phyloP scores from a whole-genome alignment of 2,329 filamentous ascomycete species.

The Arthrobotrys entomopaga region DNA sequence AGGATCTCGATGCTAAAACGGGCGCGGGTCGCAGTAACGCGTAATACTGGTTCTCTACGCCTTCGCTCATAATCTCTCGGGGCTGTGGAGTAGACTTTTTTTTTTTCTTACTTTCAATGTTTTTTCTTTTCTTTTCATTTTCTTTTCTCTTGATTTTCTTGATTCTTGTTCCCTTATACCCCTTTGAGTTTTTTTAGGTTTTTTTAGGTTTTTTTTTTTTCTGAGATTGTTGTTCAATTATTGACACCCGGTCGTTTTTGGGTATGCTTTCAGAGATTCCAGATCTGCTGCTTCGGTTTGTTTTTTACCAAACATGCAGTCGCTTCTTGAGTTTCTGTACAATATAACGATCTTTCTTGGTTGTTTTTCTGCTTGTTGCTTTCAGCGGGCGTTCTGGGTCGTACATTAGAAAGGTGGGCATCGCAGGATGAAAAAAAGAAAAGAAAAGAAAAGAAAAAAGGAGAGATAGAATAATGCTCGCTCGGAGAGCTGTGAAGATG shows the following conservation, averaged over 20 bases:
- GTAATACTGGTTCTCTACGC: conserved; percentile 7
- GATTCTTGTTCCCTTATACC: conserved; percentile 26
- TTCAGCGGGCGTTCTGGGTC: conserved; percentile 30
- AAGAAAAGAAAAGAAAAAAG: background rate
- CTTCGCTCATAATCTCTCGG: conserved; percentile 15
- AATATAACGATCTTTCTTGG: background rate
- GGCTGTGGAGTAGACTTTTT: background rate
- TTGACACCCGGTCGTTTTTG: background rate
- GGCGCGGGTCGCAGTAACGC: background rate
- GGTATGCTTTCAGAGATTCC: background rate
- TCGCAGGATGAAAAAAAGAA: background rate
- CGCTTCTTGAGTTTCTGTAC: conserved; percentile 1
- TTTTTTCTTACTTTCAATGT: background rate
- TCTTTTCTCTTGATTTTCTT: background rate
- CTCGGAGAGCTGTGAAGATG: background rate
- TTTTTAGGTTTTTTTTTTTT: background rate
- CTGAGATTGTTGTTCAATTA: background rate
- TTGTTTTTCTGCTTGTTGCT: background rate
- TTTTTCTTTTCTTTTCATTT: background rate
- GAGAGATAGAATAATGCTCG: background rate
- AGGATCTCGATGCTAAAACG: background rate
- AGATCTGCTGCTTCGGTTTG: background rate
- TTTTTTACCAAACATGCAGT: background rate
- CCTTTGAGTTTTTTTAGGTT: conserved; percentile 30
- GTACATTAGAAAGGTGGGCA: conserved; percentile 8